Conservation (phyloP, 2,329 filamentous ascomycete species). For the Fonsecaea erecta region DNA sequence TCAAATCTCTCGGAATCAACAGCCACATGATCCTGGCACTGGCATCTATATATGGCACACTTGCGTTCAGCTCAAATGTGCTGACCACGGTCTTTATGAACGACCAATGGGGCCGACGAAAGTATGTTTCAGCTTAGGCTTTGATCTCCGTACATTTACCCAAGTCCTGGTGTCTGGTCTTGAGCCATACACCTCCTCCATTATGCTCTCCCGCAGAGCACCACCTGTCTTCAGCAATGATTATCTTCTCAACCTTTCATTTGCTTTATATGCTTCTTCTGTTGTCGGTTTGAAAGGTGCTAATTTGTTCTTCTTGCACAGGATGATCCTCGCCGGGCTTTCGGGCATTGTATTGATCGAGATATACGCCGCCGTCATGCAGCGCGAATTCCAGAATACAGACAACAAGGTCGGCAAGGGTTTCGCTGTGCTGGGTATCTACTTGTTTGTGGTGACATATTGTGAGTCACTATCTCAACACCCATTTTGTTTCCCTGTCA, state of each 20-base stretch:
- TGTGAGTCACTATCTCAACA: slow-evolving; percentile 53
- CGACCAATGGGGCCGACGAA: slow-evolving; percentile 63
- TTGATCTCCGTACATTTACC: too few species aligned
- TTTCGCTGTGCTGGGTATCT: slow-evolving; percentile 64
- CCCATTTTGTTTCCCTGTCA: neutral
- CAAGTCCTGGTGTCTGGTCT: too few species aligned
- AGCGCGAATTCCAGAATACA: slow-evolving; percentile 60
- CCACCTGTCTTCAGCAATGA: too few species aligned
- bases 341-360: slow-evolving; percentile 59
- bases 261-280: too few species aligned
- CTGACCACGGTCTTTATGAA: slow-evolving; percentile 59
- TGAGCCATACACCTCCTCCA: too few species aligned
- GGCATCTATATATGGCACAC: slow-evolving; percentile 87
- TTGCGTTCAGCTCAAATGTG: slow-evolving; percentile 81
- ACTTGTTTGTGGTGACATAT: slow-evolving; percentile 62
- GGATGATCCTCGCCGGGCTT: slow-evolving; percentile 62
- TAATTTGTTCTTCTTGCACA: slow-evolving; percentile 33
- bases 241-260: too few species aligned
- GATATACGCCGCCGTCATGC: slow-evolving; percentile 65
- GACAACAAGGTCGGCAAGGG: slow-evolving; percentile 62
- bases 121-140: slow-evolving; percentile 17
- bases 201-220: too few species aligned
- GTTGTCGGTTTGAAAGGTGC: too few species aligned
- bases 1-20: slow-evolving; percentile 64
- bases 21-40: slow-evolving; percentile 60